Evolutionary conservation across 2,329 filamentous ascomycete species (phyloP).

Genomic region (Zasmidium citrigriseum): DNA sequence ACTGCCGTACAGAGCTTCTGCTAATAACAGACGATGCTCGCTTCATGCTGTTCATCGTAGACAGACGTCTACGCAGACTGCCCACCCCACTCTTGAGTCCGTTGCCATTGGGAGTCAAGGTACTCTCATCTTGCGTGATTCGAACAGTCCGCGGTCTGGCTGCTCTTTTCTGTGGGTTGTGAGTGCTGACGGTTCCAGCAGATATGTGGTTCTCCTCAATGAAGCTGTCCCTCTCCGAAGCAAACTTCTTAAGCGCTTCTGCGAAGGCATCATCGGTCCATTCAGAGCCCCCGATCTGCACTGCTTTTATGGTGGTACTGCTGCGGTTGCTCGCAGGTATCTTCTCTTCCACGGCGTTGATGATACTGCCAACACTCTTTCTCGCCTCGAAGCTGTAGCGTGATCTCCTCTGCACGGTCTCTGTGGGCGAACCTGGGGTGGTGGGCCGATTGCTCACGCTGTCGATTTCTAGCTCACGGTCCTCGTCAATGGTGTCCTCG

Average conservation of each 20-base stretch:
- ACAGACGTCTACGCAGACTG: slow-evolving; percentile 88
- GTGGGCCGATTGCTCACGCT: slow-evolving; percentile 48
- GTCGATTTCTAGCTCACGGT: slow-evolving; percentile 58
- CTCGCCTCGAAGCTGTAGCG: slow-evolving; percentile 50
- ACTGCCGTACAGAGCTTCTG: slow-evolving; percentile 74
- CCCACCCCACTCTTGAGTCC: slow-evolving; percentile 66
- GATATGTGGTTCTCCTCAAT: slow-evolving; percentile 88
- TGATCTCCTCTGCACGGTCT: slow-evolving; percentile 39
- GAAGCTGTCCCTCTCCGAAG: slow-evolving; percentile 90
- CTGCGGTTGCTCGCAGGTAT: slow-evolving; percentile 63
- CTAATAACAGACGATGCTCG: slow-evolving; percentile 72
- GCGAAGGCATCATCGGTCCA: slow-evolving; percentile 83
- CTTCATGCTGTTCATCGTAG: slow-evolving; percentile 94
- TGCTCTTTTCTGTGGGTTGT: slow-evolving; percentile 42
- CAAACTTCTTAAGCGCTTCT: slow-evolving; percentile 88
- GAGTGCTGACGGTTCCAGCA: slow-evolving; percentile 68
- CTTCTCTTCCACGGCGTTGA: slow-evolving; percentile 44
- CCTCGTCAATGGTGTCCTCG: slow-evolving; percentile 63
- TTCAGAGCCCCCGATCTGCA: slow-evolving; percentile 40
- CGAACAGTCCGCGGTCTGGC: slow-evolving; percentile 79
- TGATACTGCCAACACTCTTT: slow-evolving; percentile 54
- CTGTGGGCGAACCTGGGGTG: slow-evolving; percentile 44
- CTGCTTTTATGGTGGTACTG: slow-evolving; percentile 61
- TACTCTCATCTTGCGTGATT: slow-evolving; percentile 70
- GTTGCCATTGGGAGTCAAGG: slow-evolving; percentile 28